Evolutionary conservation across 768 basidiomycete genomes (phyloP).

Genomic region (Gymnopilus dilepis): DNA sequence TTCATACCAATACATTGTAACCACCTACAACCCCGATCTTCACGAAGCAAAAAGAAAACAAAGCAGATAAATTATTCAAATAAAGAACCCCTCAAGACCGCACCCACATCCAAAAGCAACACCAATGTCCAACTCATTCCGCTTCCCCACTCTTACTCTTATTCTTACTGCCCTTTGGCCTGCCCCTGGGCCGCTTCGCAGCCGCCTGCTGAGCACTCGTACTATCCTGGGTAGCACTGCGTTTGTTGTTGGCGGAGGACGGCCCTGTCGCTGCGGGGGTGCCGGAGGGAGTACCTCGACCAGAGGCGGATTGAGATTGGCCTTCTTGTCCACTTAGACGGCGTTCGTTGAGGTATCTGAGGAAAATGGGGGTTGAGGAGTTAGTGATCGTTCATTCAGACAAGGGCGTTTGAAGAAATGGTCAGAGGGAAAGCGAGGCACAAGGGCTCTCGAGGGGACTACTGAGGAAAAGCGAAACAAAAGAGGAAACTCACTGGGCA

Average conservation of each 20-base stretch:
- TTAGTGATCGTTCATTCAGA: conserved; percentile 2
- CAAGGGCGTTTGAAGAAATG: neutral
- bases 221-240: conserved; percentile 29
- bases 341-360: conserved; percentile 67
- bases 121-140: conserved; percentile 8
- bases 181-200: conserved; percentile 62
- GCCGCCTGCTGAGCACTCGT: conserved; percentile 18
- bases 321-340: conserved; percentile 55
- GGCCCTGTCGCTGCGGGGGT: conserved; percentile 8
- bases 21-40: too few species aligned
- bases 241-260: conserved; percentile 33
- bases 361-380: neutral
- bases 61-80: too few species aligned
- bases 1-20: too few species aligned
- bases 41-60: too few species aligned
- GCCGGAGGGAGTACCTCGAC: conserved; percentile 11
- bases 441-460: too few species aligned
- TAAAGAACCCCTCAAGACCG: too few species aligned
- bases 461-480: neutral
- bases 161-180: conserved; percentile 78
- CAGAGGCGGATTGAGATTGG: conserved; percentile 24
- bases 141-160: conserved; percentile 27
- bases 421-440: conserved; percentile 8
- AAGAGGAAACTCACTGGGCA: conserved; percentile 43
- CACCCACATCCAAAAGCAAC: neutral